Base-by-base conservation (phyloP, 2,329 filamentous ascomycete species). In the Xylariaceae sp. region DNA sequence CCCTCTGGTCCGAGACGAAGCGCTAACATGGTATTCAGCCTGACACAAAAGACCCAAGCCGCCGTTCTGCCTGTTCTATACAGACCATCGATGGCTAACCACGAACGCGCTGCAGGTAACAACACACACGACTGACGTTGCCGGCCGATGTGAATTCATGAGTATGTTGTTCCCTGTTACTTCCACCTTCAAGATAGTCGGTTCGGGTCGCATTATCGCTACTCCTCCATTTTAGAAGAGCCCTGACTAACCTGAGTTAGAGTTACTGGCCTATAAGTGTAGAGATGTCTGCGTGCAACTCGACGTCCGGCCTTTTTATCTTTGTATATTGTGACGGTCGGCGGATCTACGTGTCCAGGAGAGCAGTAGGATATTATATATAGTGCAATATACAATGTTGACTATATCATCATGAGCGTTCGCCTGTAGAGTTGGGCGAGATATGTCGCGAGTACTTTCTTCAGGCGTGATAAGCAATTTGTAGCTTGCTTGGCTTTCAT, bases 1-100 rank as follows among this genome's bases (percentile, higher is more conserved):
- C 3, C 7, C 4, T 4, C 9, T 34, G n/a, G 19, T 27, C 2
- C 4, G 9, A 30, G 27, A 34, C 11, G 19, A 6, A 26, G 29
- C 35, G 57, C 64, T 67, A 55, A 67, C 58, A 37, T 29, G 1
- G 44, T 6, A 41, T 37, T 3, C 55, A 69, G 67, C 55, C 67
- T 69, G 67, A 69, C 53, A 66, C 40, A 53, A 59, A 53, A 27
- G 5, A 40, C 30, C 43, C 39, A 47, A 51, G 41, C 34, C 34
- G 11, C 49, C n/a, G 19, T 45, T 42, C 30, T 55, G 26, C 50
- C n/a, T 31, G 26, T 47, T 42, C 29, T 6, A 45, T 50, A 47
- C 41, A 55, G 26, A 32, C 43, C 9, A 40, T 35, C 19, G 27
- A 42, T 53, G 57, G 39, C 57, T 60, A 34, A 60, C 58, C 44